Evolutionary conservation across 2,329 filamentous ascomycete genomes (phyloP).

Genomic region (Aspergillus sp.): DNA sequence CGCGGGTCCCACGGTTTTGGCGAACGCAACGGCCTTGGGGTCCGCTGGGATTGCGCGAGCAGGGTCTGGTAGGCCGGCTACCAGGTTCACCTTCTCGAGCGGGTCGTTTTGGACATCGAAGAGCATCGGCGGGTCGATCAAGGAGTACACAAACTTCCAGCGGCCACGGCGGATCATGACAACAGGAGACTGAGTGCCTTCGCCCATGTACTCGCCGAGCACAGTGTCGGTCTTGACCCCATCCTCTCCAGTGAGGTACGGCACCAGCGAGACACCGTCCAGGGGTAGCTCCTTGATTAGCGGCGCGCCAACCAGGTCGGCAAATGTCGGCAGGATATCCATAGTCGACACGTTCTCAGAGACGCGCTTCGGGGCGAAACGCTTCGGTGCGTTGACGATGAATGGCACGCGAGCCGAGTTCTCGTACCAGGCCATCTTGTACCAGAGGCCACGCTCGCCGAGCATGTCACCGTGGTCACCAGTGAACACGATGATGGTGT

Average conservation of each 20-base stretch:
- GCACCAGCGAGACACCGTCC: constrained; percentile 78
- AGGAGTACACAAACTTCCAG: constrained; percentile 90
- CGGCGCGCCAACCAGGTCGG: constrained; percentile 74
- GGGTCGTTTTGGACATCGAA: constrained; percentile 78
- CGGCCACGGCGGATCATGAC: constrained; percentile 90
- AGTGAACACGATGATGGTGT: constrained; percentile 90
- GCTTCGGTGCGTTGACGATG: constrained; percentile 75
- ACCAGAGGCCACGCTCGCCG: constrained; percentile 85
- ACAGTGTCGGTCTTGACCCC: constrained; percentile 70
- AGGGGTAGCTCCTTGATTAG: constrained; percentile 72
- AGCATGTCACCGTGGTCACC: constrained; percentile 97
- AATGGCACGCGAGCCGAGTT: constrained; percentile 86
- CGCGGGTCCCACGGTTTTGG: constrained; percentile 13
- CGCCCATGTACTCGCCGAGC: constrained; percentile 93
- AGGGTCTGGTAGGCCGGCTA: constrained; percentile 37
- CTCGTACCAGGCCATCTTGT: constrained; percentile 98
- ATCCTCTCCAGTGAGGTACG: constrained; percentile 66
- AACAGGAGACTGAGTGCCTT: constrained; percentile 82
- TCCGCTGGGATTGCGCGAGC: constrained; percentile 9
- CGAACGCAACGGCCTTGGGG: constrained; percentile 36
- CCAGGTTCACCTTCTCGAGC: constrained; percentile 71
- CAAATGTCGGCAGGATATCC: constrained; percentile 85
- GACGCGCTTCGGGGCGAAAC: constrained; percentile 73
- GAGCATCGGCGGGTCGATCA: constrained; percentile 79
- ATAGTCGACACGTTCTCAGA: constrained; percentile 85